phyloP scores from a whole-genome alignment of 2,329 filamentous ascomycete genomes.

The Pseudogymnoascus sp. region DNA sequence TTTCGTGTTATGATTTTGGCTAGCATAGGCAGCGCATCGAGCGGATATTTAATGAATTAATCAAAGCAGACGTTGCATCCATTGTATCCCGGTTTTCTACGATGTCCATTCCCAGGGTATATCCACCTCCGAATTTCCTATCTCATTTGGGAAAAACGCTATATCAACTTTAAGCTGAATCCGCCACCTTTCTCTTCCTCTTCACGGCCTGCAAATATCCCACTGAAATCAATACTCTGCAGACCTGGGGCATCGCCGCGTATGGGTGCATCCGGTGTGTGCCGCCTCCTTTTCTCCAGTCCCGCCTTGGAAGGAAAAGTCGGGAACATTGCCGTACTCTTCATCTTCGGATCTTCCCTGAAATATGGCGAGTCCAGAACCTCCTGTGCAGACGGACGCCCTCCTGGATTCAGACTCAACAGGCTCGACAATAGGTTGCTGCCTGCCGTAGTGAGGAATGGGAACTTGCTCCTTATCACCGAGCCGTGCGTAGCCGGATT shows the following conservation, averaged over 20 bases:
- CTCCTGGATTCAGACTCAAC: slow-evolving; percentile 64
- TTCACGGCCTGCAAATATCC: slow-evolving; percentile 60
- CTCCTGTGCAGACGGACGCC: slow-evolving; percentile 61
- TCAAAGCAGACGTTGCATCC: neutral
- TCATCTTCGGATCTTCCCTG: slow-evolving; percentile 77
- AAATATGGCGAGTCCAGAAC: slow-evolving; percentile 81
- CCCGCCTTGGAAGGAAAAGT: slow-evolving; percentile 95
- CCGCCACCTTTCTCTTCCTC: slow-evolving; percentile 58
- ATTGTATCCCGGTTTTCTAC: neutral
- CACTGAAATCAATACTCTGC: slow-evolving; percentile 55
- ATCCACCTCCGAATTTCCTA: neutral
- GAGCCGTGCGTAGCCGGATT: slow-evolving; percentile 34
- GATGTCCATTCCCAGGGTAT: slow-evolving; percentile 2
- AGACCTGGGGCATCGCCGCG: slow-evolving; percentile 55
- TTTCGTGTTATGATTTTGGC: neutral
- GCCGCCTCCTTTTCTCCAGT: slow-evolving; percentile 67
- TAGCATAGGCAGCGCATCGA: neutral
- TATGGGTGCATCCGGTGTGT: slow-evolving; percentile 75
- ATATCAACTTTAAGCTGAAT: slow-evolving; percentile 56
- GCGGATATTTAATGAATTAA: slow-evolving; percentile 5
- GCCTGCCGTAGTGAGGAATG: slow-evolving; percentile 69
- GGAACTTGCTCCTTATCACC: slow-evolving; percentile 68
- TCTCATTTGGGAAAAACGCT: neutral
- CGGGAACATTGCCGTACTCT: slow-evolving; percentile 86
- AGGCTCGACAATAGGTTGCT: slow-evolving; percentile 59